Conservation (phyloP, 768 basidiomycete genomes). For the Trametes punicea region DNA sequence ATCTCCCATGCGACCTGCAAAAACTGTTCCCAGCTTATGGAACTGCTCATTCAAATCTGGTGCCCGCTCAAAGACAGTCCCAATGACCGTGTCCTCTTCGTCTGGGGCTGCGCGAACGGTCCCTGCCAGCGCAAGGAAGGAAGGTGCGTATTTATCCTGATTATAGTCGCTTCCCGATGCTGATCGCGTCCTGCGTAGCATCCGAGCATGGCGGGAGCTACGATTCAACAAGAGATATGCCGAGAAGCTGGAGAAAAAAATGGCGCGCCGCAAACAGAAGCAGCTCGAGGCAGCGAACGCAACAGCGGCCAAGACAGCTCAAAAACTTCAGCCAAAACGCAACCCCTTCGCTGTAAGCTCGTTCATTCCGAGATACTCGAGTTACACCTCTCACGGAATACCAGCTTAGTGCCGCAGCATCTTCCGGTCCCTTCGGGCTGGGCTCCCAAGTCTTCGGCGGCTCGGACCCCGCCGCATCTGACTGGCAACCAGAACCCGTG, state of each 20-base stretch:
- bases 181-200: conserved; percentile 40
- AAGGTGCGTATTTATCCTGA: conserved; percentile 44
- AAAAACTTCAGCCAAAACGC: conserved; percentile 31
- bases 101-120: conserved; percentile 75
- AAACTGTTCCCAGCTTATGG: conserved; percentile 69
- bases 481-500: not conserved
- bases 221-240: conserved; percentile 75
- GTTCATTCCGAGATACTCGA: not conserved
- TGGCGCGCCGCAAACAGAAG: conserved; percentile 37
- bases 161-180: not conserved
- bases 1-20: conserved; percentile 66
- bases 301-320: conserved; percentile 31
- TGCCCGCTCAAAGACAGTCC: conserved; percentile 85
- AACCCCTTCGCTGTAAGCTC: conserved; percentile 69
- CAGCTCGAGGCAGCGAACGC: conserved; percentile 37
- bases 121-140: conserved; percentile 74
- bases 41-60: conserved; percentile 84
- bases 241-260: conserved; percentile 60
- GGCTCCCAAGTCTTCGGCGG: conserved; percentile 67
- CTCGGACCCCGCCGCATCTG: not conserved
- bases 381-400: not conserved
- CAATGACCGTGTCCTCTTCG: conserved; percentile 80
- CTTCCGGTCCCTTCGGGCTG: conserved; percentile 45
- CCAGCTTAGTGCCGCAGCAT: conserved; percentile 25
- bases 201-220: conserved; percentile 80